Evolutionary conservation across 1,284 basidiomycete species (phyloP), one percentile per base, ranked within the genome.

Genomic region (Cryptococcus depauperatus): DNA sequence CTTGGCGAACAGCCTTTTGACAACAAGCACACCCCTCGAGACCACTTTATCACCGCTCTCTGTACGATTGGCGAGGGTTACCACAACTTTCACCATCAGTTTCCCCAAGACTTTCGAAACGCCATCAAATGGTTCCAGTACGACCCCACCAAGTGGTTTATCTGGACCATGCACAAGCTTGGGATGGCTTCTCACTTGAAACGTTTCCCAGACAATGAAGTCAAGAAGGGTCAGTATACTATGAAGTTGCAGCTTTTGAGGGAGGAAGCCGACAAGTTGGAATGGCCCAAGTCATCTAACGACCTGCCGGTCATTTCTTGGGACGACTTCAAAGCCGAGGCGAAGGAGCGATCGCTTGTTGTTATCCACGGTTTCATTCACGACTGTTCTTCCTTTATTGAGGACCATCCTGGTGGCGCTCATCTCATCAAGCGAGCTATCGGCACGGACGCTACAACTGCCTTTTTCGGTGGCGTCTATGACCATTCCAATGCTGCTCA

Each of bases 41-140:
- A 91, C 70, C 86, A 90, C 72, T 73, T 91, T 58, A 69, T 91
- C 63, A 92, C 89, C 29, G 89, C 89, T 9, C 75, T 92, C 35
- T 81, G 80, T 49, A 92, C 89, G 25, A 81, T 91, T 62, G 89
- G 89, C 50, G 89, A 93, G 71, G 89, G 90, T 11, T 93, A 93
- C 75, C 89, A 93, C 78, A 93, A 95, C 74, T 95, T 95, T 79
- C 88, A 91, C 73, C 87, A 70, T 58, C 85, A 90, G 70, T 89
- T 90, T 78, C 86, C 86, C 9, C 86, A 86, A 84, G 90, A 95
- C 71, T 93, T 86, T 75, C 79, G 90, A 34, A 92, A 92, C 62
- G 88, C 87, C 34, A 87, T 90, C 76, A 85, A 77, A 70, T 91
- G 85, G 85, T 89, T 85, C 66, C 87, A 90, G 68, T 90, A 89